Base-by-base conservation (phyloP, 2,329 filamentous ascomycete genomes). In the Chaetothyriales sp. region DNA sequence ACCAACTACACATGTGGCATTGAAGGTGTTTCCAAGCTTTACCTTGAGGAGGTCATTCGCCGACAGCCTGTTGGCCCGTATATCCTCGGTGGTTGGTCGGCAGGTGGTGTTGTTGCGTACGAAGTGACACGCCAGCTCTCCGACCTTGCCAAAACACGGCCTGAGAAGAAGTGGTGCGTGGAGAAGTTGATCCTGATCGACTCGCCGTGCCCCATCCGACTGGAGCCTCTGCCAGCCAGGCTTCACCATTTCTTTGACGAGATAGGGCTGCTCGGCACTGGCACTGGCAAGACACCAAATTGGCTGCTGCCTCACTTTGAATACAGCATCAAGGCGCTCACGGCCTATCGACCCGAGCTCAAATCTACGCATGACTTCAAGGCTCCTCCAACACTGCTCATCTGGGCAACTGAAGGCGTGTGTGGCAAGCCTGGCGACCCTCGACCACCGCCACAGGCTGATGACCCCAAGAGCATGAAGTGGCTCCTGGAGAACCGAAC, bases 161-260 rank as follows among this genome's bases (percentile, higher is more conserved):
- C 59, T 9, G 57, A 57, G 51, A 54, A 52, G 49, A 61, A 61
- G 52, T 61, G 60, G 51, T 48, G 54, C 10, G 78, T 84, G 1
- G 73, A 75, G 5, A 67, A 75, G 49, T 69, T 84, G 18, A 69
- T 83, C 52, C 66, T 84, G 47, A 77, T 84, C 52, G 81, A 84
- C 60, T 71, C 78, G 0, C 80, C 81, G 1, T 79, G 74, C 59
- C 80, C 80, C 1, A 68, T 80, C 53, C 79, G 78, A 6, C 77
- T 88, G 6, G 79, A 86, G 65, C 79, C 79, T 18, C 74, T 84
- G 1, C 84, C 84, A 2, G 62, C 65, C 18, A 67, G 68, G 28
- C 64, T 76, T 15, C 73, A 75, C 59, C 65, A 70, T 51, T 74
- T 72, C 65, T 74, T 72, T 56, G 66, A 72, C 51, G 62, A 64